Evolutionary conservation across 352 stramenopile species (phyloP), one percentile per base, ranked within the genome.

Genomic region (Thalassiosira exigua): DNA sequence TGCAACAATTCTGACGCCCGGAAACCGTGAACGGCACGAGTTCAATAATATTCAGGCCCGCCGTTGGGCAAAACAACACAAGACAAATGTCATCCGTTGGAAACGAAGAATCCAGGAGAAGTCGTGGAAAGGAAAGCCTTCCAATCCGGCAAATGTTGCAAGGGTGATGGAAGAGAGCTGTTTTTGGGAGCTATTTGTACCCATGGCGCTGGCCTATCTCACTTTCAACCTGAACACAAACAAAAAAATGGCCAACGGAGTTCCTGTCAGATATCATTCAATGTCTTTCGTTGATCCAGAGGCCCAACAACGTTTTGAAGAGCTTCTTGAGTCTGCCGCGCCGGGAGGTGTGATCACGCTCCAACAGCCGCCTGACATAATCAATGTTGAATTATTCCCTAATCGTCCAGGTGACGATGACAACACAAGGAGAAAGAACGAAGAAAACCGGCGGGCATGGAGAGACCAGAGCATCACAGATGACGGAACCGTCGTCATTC

Each of bases 361-460:
- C 27, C 9, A 17, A 27, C n/a, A 12, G 14, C 68, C 68, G 32
- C 68, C 68, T 32, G 46, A 68, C 27, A 32, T 60, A 19, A 61
- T 76, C 7, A 76, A 76, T 54, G 68, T 76, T 1, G 68, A 76
- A 41, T 17, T 76, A 0, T 76, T 62, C 52, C 22, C 68, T 1
- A 46, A 69, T 52, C 21, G 52, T 19, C 19, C 26, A 17, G 41
- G 29, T n/a, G 56, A 76, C n/a, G 33, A 53, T 41, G 42, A 76
- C 0, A 44, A 48, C 1, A 62, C 24, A 60, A 41, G n/a, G 26
- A n/a, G n/a, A n/a, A n/a, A n/a, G n/a, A n/a, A n/a, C n/a, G 0
- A 52, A 36, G 32, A 61, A n/a, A 60, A 76, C 22, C n/a, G 68
- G 24, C 17, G 44, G 1, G 42, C 30, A 19, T 76, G 68, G 68